Conservation (phyloP, 139 green algal genomes). For the Asterochloris sp. region DNA sequence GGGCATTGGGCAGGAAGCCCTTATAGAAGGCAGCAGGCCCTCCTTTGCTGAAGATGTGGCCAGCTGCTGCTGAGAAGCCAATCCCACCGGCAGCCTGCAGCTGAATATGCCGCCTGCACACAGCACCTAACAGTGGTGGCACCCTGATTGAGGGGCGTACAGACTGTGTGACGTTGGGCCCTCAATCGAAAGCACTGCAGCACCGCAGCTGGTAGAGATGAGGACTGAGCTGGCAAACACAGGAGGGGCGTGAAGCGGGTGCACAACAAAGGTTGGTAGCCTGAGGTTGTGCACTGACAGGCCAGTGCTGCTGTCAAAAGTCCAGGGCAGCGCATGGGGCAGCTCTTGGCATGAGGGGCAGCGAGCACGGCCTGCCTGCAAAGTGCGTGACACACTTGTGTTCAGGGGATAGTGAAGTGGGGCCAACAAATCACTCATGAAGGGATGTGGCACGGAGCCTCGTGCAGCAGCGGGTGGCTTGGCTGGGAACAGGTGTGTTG, state of each 20-base stretch:
- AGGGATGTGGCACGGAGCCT: too few species aligned
- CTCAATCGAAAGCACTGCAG: neutral
- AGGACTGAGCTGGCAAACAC: neutral
- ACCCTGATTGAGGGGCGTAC: neutral
- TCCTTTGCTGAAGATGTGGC: slow-evolving; percentile 35
- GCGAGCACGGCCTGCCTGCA: too few species aligned
- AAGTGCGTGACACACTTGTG: too few species aligned
- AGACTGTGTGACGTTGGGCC: neutral
- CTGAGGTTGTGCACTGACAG: too few species aligned
- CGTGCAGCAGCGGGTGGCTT: too few species aligned
- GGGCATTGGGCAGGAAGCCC: slow-evolving; percentile 74
- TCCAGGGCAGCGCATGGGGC: too few species aligned
- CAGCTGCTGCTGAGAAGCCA: slow-evolving; percentile 4
- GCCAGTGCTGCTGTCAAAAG: too few species aligned
- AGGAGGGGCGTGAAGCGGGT: neutral
- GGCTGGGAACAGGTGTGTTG: too few species aligned
- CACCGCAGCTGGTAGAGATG: slow-evolving; percentile 46
- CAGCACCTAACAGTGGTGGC: neutral
- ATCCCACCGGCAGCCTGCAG: slow-evolving; percentile 24
- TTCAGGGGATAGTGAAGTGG: too few species aligned
- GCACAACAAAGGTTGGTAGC: too few species aligned
- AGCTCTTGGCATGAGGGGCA: too few species aligned
- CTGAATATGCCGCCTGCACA: slow-evolving; percentile 36
- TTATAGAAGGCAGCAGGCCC: slow-evolving; percentile 63
- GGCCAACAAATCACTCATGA: too few species aligned